Evolutionary conservation across 148 eudicot genomes (phyloP).

Genomic region (Heliosperma pusillum): DNA sequence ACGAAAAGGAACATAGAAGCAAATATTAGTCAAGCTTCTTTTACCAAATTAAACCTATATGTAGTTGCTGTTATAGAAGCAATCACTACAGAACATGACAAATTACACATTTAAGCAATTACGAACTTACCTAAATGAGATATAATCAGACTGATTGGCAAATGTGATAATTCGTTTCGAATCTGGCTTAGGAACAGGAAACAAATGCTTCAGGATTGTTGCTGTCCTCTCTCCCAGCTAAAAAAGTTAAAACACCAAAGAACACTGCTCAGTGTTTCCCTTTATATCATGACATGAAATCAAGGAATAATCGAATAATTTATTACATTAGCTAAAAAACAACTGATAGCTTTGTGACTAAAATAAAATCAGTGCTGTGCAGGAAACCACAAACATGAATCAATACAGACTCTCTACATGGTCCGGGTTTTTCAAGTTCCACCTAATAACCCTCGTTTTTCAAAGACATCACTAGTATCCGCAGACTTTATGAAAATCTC

Average conservation of each 20-base stretch:
- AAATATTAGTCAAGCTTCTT: background rate
- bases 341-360: background rate
- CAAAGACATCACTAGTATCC: no score
- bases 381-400: conserved; percentile 1
- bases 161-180: conserved; percentile 85
- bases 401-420: background rate
- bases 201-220: conserved; percentile 79
- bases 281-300: background rate
- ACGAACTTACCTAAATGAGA: conserved; percentile 84
- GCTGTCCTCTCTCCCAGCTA: conserved; percentile 86
- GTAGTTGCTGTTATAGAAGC: background rate
- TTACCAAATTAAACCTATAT: background rate
- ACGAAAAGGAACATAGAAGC: background rate
- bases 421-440: no score
- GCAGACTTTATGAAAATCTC: no score
- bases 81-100: conserved; percentile 3
- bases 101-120: conserved; percentile 8
- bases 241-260: conserved; percentile 9
- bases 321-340: background rate
- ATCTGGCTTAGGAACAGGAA: conserved; percentile 98
- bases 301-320: background rate
- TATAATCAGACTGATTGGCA: conserved; percentile 85
- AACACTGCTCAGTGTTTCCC: conserved; percentile 1
- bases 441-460: no score
- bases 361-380: background rate